phyloP scores from a whole-genome alignment of 169 alveolate species.

The Plasmodium vivax region DNA sequence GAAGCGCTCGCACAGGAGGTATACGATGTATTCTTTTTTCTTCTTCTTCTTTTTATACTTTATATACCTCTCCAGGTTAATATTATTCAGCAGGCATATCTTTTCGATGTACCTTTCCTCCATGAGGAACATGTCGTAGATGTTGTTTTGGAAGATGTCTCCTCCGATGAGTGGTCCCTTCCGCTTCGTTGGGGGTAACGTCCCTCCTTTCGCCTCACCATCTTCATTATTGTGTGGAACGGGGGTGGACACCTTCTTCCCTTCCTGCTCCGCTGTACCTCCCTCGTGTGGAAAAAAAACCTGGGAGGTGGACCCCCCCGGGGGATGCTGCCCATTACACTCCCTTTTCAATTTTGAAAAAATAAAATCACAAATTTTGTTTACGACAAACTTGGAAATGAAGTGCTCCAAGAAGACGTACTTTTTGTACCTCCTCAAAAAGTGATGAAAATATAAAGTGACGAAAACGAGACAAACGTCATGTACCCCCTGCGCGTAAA shows the following conservation, averaged over 20 bases:
- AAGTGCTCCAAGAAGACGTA: slow-evolving; percentile 65
- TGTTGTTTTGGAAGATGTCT: slow-evolving; percentile 13
- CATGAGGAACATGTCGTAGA: slow-evolving; percentile 41
- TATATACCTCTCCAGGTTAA: slow-evolving; percentile 41
- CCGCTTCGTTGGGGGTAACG: not conserved
- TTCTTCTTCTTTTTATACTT: slow-evolving; percentile 63
- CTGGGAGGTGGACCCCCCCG: not conserved
- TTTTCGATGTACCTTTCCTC: slow-evolving; percentile 63
- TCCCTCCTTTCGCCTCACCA: not conserved
- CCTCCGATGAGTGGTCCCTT: not conserved
- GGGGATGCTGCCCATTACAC: not conserved
- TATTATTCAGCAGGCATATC: slow-evolving; percentile 59
- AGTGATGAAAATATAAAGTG: slow-evolving; percentile 51
- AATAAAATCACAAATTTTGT: slow-evolving; percentile 35
- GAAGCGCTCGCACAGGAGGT: slow-evolving; percentile 60
- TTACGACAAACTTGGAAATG: slow-evolving; percentile 42
- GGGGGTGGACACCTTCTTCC: not conserved
- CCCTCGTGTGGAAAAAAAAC: not conserved
- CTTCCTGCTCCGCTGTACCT: not conserved
- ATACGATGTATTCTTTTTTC: slow-evolving; percentile 59
- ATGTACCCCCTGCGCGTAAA: slow-evolving; percentile 73
- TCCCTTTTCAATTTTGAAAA: slow-evolving; percentile 4
- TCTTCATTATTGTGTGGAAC: not conserved
- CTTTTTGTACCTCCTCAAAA: slow-evolving; percentile 51
- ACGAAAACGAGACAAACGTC: slow-evolving; percentile 74